Evolutionary conservation across 225 moss, liverwort and hornwort genomes (phyloP).

Genomic region (Lunularia cruciata): DNA sequence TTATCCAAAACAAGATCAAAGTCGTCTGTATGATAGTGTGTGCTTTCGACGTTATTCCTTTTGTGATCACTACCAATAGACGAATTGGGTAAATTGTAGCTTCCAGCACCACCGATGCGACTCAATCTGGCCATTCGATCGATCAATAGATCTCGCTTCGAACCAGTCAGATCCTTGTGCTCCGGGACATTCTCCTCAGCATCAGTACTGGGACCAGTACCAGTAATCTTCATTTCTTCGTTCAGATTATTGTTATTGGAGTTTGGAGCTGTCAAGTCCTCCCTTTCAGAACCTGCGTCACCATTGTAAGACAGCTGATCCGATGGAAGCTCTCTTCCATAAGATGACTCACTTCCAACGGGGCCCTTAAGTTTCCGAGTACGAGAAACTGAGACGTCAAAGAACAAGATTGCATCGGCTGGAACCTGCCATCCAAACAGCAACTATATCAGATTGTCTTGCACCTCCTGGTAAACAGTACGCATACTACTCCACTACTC

Average conservation of each 20-base stretch:
- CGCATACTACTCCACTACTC: too few species aligned
- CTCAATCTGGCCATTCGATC: slow-evolving; percentile 30
- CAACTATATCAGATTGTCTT: background rate
- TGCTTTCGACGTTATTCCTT: background rate
- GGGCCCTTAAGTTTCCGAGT: slow-evolving; percentile 15
- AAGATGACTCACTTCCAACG: background rate
- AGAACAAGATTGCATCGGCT: slow-evolving; percentile 10
- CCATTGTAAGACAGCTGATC: background rate
- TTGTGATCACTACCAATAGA: slow-evolving; percentile 1
- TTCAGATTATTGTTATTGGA: too few species aligned
- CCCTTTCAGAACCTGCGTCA: slow-evolving; percentile 3
- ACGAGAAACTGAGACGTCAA: slow-evolving; percentile 22
- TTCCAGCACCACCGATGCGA: slow-evolving; percentile 21
- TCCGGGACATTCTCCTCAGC: background rate
- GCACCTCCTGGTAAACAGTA: background rate
- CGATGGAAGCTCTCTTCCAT: slow-evolving; percentile 7
- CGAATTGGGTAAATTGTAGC: slow-evolving; percentile 11
- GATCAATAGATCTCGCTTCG: slow-evolving; percentile 11
- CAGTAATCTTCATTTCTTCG: background rate
- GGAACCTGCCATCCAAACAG: slow-evolving; percentile 2
- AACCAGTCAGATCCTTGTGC: background rate
- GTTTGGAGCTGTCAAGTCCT: background rate
- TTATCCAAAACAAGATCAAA: background rate
- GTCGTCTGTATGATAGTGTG: background rate
- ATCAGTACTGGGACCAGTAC: background rate